Percentiles rank a stretch among this genome's conserved stretches.
Evolutionary conservation across 768 basidiomycete species (phyloP).

Genomic region (Daedaleopsis nitida): DNA sequence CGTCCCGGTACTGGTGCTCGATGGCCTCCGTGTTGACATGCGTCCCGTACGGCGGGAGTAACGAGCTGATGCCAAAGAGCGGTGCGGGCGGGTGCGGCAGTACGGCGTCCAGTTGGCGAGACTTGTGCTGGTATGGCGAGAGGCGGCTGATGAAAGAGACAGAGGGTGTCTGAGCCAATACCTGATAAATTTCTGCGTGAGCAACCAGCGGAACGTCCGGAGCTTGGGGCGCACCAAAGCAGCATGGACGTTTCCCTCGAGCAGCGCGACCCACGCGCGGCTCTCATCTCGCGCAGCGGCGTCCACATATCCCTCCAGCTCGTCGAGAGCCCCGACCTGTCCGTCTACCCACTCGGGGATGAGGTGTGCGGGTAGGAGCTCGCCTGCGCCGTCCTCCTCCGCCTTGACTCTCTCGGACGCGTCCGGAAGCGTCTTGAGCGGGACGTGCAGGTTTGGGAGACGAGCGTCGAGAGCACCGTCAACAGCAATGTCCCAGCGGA

Average conservation of each 20-base stretch:
- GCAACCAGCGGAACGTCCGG: background rate
- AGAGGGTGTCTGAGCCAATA: constrained; percentile 49
- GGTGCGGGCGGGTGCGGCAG: constrained; percentile 71
- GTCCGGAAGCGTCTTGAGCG: constrained; percentile 31
- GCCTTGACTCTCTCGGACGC: constrained; percentile 25
- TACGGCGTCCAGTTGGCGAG: constrained; percentile 45
- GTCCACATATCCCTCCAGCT: constrained; percentile 70
- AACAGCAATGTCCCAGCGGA: constrained; percentile 69
- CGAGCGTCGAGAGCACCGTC: constrained; percentile 70
- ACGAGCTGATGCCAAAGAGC: constrained; percentile 64
- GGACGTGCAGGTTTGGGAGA: constrained; percentile 73
- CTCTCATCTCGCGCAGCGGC: constrained; percentile 67
- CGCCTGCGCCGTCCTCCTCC: constrained; percentile 37
- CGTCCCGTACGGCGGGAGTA: constrained; percentile 61
- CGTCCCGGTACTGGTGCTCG: constrained; percentile 65
- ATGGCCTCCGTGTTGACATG: constrained; percentile 55
- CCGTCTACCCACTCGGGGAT: constrained; percentile 79
- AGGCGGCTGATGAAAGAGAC: constrained; percentile 47
- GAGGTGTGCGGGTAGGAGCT: constrained; percentile 62
- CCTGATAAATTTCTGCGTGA: constrained; percentile 33
- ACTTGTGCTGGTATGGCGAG: constrained; percentile 33
- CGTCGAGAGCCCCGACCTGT: constrained; percentile 39
- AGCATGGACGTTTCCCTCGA: constrained; percentile 77
- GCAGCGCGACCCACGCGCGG: constrained; percentile 78
- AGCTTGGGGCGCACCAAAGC: constrained; percentile 52